These are phyloP conservation scores for Dendrocalamus latiflorus DNA, from an alignment of 202 grass and related monocot species.

Conservation along the genomic window DNA sequence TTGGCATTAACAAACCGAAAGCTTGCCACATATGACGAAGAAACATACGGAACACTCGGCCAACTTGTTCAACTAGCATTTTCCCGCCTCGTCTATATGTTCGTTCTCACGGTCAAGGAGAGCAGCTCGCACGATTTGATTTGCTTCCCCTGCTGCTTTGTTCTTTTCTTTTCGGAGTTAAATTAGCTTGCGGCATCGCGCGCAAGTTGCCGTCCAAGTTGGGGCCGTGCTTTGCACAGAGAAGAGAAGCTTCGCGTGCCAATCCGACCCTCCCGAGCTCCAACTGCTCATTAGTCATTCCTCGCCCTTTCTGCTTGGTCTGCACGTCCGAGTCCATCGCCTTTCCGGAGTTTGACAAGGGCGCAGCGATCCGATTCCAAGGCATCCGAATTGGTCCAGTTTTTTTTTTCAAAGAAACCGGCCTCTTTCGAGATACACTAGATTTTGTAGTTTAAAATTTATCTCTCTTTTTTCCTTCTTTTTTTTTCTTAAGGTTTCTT, in stretches of 20 bases:
- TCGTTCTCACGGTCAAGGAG: conserved; percentile 20
- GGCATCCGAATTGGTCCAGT: not conserved
- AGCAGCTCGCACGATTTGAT: conserved; percentile 8
- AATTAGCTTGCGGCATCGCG: not conserved
- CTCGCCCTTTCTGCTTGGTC: not conserved
- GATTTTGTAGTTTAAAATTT: not conserved
- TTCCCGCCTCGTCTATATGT: not conserved
- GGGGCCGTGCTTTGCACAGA: not conserved
- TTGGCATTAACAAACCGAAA: not conserved
- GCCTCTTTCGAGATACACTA: not conserved
- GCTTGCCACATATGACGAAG: not conserved
- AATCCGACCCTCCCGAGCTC: not conserved
- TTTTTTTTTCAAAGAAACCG: not conserved
- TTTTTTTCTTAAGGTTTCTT: too few relatives aligned
- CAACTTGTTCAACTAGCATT: conserved; percentile 31
- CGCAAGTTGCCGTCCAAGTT: conserved; percentile 24
- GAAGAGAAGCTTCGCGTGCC: not conserved
- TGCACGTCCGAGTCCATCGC: not conserved
- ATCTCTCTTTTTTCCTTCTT: too few relatives aligned
- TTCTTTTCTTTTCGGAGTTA: not conserved
- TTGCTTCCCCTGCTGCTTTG: not conserved
- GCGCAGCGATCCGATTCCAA: too few relatives aligned
- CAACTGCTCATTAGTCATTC: not conserved
- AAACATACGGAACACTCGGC: conserved; percentile 23
- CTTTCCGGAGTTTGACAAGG: conserved; percentile 5